Evolutionary conservation across 2,329 filamentous ascomycete genomes (phyloP), one percentile per base, ranked within the genome.

Genomic region (Ophiostoma piceae): DNA sequence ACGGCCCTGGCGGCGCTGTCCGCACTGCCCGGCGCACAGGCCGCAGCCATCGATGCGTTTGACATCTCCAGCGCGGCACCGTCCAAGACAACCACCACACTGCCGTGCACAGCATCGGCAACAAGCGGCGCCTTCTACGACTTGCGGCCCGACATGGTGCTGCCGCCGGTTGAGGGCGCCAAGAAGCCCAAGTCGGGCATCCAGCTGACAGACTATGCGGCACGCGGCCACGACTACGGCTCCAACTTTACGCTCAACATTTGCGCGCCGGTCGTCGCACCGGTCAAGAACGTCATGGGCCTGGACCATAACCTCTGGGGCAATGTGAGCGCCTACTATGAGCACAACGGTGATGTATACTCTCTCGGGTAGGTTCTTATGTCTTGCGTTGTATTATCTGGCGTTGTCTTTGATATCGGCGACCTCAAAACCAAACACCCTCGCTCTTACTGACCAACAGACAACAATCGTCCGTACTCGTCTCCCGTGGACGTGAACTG

Each of bases 201-300:
- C 37, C 78, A 79, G 12, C 79, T 79, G 11, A 79, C 80, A 41
- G 85, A 88, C 76, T 88, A 88, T 78, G 84, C 87, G 73, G 87
- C 90, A 8, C 85, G 85, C 71, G 92, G 92, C 43, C 90, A 88
- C 77, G 92, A 94, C 79, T 92, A 93, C 74, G 87, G 86, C 73
- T 87, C 87, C 73, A 94, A 94, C 80, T 95, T 95, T 76, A 94
- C 91, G 1, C 77, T 94, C 75, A 95, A 95, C 79, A 89, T 95
- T 74, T 95, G 92, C 80, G 88, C 84, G 47, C 83, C 90, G 1
- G 90, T 94, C n/a, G 84, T 93, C 19, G 87, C 90, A 74, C 81
- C 85, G 19, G 81, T 90, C 26, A 81, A 84, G 62, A 82, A 87
- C 72, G 85, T 91, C 11, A 84, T 86, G 12, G 90, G 89, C n/a